Percentiles rank a stretch among this genome's conserved stretches.
Conservation (phyloP, 1,284 basidiomycete genomes). For the Cutaneotrichosporon mucoides region DNA sequence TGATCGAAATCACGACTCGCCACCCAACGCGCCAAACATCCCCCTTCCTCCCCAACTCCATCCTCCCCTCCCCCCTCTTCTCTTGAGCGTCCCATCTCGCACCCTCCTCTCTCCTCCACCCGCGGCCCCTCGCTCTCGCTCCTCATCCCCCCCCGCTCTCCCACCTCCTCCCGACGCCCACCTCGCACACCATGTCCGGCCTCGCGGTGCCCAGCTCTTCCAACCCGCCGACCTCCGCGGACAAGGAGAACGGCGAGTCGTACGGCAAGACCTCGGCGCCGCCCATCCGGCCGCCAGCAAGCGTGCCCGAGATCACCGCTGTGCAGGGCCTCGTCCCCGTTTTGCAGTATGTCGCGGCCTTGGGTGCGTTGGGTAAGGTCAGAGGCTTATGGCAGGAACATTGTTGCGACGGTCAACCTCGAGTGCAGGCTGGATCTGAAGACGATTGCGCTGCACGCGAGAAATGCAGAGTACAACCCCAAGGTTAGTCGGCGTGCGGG, state of each 20-base stretch:
- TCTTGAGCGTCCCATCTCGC: too few relatives aligned
- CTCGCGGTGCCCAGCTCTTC: slow-evolving; percentile 23
- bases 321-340: slow-evolving; percentile 93
- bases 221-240: not conserved
- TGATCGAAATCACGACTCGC: too few relatives aligned
- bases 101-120: too few relatives aligned
- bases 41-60: too few relatives aligned
- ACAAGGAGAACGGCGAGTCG: slow-evolving; percentile 11
- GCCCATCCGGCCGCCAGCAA: slow-evolving; percentile 24
- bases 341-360: slow-evolving; percentile 59
- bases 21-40: too few relatives aligned
- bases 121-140: not conserved
- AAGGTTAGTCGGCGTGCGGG: slow-evolving; percentile 65
- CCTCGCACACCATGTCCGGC: slow-evolving; percentile 20
- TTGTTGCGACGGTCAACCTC: slow-evolving; percentile 97
- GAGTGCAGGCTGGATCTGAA: slow-evolving; percentile 96
- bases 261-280: slow-evolving; percentile 19
- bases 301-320: slow-evolving; percentile 70
- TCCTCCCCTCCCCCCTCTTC: not conserved
- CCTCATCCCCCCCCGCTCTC: not conserved
- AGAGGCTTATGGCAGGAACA: slow-evolving; percentile 60
- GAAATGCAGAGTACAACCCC: slow-evolving; percentile 99
- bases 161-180: not conserved
- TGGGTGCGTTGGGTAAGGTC: not conserved
- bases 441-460: slow-evolving; percentile 95